A percentile compares a stretch with the other conserved stretches of the same genome.
phyloP scores from a whole-genome alignment of 192 early-diverging fungal species.

The Linnemannia exigua region DNA sequence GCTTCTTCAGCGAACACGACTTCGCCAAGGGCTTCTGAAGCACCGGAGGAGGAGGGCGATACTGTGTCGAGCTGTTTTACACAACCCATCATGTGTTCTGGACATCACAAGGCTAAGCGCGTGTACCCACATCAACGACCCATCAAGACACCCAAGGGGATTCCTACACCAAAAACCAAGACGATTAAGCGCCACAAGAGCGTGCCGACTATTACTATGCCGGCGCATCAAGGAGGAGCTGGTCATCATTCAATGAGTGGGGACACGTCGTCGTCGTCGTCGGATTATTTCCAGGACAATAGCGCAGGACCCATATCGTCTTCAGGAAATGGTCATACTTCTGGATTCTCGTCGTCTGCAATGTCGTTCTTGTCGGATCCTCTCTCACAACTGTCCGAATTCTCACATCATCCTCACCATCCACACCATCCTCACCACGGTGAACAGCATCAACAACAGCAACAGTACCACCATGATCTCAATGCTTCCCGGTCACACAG shows the following conservation, averaged over 20 bases:
- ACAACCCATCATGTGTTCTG: conserved; percentile 52
- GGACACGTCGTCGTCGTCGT: not conserved
- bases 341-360: not conserved
- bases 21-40: conserved; percentile 2
- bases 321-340: not conserved
- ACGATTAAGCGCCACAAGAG: conserved; percentile 50
- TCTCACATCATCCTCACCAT: conserved; percentile 4
- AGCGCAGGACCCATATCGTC: not conserved
- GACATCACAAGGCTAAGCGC: conserved; percentile 54
- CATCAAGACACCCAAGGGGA: conserved; percentile 25
- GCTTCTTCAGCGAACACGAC: not conserved
- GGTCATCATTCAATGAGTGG: not conserved
- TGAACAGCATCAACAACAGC: not conserved
- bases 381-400: not conserved
- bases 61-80: conserved; percentile 33
- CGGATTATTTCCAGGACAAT: not conserved
- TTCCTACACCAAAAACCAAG: conserved; percentile 42
- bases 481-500: not conserved
- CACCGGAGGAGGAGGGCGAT: conserved; percentile 41
- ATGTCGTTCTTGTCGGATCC: conserved; percentile 21
- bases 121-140: conserved; percentile 34
- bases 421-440: not conserved
- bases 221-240: not conserved
- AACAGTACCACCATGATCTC: not conserved
- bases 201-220: conserved; percentile 22